These are phyloP conservation scores for Polyrhizophydium stewartii DNA, from an alignment of 371 early-diverging fungal genomes.

Conservation along the genomic window DNA sequence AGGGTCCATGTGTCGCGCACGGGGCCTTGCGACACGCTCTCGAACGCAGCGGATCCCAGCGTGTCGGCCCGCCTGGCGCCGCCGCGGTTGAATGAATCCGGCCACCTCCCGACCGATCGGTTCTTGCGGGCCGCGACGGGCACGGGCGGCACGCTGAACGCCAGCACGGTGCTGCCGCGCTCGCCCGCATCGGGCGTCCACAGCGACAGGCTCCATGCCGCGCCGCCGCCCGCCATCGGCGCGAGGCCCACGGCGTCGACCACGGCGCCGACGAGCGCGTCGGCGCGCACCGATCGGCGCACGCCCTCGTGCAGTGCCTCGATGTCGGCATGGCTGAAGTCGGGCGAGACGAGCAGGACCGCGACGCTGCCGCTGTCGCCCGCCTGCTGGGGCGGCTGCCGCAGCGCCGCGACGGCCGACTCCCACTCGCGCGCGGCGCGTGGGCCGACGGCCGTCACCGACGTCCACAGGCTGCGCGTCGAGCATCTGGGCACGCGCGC, in stretches of 20 bases:
- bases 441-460: no score
- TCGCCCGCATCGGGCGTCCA: background rate
- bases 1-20: background rate
- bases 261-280: conserved; percentile 13
- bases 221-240: background rate
- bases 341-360: no score
- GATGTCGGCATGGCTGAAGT: no score
- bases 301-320: no score
- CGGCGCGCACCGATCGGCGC: no score
- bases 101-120: conserved; percentile 32
- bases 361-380: no score
- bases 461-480: no score
- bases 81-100: conserved; percentile 10
- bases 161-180: background rate
- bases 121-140: conserved; percentile 2
- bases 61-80: background rate
- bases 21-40: background rate
- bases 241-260: conserved; percentile 4
- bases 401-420: no score
- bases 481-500: no score
- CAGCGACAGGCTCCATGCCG: background rate
- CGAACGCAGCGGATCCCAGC: background rate
- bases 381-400: no score
- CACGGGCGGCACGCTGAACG: background rate
- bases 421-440: no score